Evolutionary conservation across 1,284 basidiomycete species (phyloP).

Genomic region (Rhodofomes roseus): DNA sequence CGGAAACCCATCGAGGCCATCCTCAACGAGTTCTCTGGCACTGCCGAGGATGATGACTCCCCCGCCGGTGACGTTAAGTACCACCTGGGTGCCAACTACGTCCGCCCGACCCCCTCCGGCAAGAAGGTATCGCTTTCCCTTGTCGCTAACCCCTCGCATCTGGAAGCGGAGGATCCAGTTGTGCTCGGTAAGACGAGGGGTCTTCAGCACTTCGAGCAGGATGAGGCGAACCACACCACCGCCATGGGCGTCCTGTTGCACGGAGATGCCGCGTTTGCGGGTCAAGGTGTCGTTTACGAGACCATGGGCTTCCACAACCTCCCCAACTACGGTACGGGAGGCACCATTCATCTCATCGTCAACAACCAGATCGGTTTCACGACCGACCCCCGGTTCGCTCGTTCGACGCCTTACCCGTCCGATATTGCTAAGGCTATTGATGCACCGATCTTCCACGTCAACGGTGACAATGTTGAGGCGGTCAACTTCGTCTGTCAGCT

Average conservation of each 20-base stretch:
- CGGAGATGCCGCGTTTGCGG: slow-evolving; percentile 98
- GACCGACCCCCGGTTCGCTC: slow-evolving; percentile 95
- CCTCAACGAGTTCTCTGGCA: slow-evolving; percentile 93
- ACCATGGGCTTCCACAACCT: slow-evolving; percentile 99
- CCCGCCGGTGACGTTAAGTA: slow-evolving; percentile 99
- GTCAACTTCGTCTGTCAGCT: slow-evolving; percentile 98
- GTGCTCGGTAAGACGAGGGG: slow-evolving; percentile 97
- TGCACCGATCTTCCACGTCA: slow-evolving; percentile 99
- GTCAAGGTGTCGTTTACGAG: slow-evolving; percentile 98
- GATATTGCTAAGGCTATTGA: slow-evolving; percentile 99
- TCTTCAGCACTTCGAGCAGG: slow-evolving; percentile 93
- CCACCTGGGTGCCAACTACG: slow-evolving; percentile 98
- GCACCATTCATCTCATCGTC: slow-evolving; percentile 97
- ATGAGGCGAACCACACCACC: slow-evolving; percentile 71
- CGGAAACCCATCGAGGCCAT: slow-evolving; percentile 98
- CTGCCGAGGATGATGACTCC: slow-evolving; percentile 63
- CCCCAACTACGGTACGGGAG: slow-evolving; percentile 94
- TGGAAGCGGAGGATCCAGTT: slow-evolving; percentile 96
- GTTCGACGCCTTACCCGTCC: slow-evolving; percentile 98
- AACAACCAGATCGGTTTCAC: slow-evolving; percentile 99
- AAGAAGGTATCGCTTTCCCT: slow-evolving; percentile 98
- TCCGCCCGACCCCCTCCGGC: slow-evolving; percentile 95
- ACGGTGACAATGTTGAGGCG: slow-evolving; percentile 98
- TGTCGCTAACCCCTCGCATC: slow-evolving; percentile 97
- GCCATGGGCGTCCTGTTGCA: slow-evolving; percentile 96